Conservation (phyloP, 768 basidiomycete species). For the Tulasnella sp. region DNA sequence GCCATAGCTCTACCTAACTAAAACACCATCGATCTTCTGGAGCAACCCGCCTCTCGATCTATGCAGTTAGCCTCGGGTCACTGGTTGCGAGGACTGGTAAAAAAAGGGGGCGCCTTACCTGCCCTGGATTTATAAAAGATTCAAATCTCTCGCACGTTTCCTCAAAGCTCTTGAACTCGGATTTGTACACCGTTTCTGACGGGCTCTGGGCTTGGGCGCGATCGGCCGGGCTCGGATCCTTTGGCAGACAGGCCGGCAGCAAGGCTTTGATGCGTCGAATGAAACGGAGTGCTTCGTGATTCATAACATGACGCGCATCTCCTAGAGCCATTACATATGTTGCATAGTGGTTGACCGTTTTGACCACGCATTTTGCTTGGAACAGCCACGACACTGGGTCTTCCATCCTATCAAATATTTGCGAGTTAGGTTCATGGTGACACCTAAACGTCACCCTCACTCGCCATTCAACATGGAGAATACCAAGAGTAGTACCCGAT, state of each 20-base stretch:
- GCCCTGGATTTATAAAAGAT: not conserved
- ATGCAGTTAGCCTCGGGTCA: not conserved
- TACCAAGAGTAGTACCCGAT: not conserved
- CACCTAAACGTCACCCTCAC: not conserved
- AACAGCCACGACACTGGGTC: not conserved
- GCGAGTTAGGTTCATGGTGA: too few relatives aligned
- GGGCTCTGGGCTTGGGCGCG: too few relatives aligned
- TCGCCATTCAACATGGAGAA: not conserved
- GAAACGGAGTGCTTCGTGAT: not conserved
- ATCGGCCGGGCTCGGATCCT: not conserved
- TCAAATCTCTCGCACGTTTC: not conserved
- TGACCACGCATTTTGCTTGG: not conserved
- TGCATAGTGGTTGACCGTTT: not conserved
- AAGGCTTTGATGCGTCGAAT: not conserved
- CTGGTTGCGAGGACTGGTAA: not conserved
- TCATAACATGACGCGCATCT: not conserved
- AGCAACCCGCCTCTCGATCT: not conserved
- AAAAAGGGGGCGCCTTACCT: not conserved
- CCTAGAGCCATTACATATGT: not conserved
- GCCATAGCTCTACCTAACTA: too few relatives aligned
- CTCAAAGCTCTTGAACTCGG: not conserved
- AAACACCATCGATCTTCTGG: not conserved
- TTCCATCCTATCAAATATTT: not conserved
- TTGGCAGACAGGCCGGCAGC: not conserved
- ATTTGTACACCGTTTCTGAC: not conserved